Percentiles rank a stretch among this genome's conserved stretches.
phyloP scores from a whole-genome alignment of 306 rosid genomes.

The Acacia melanoxylon region DNA sequence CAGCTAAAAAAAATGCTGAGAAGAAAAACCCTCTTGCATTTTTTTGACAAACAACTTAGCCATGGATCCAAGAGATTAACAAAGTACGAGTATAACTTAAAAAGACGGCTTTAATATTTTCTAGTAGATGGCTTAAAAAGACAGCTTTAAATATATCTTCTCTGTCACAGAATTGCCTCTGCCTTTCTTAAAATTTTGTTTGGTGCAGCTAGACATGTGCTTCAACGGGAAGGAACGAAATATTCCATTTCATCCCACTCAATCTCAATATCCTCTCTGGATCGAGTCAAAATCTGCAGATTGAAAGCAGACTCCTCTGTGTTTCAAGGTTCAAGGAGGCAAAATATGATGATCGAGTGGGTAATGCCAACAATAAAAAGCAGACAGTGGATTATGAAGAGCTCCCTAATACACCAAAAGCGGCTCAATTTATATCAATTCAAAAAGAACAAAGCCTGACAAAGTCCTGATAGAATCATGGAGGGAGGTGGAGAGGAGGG shows the following conservation, averaged over 20 bases:
- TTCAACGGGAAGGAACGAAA: background rate
- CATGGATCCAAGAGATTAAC: constrained; percentile 7
- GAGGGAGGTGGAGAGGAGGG: background rate
- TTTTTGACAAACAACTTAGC: background rate
- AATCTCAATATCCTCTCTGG: background rate
- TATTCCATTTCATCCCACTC: constrained; percentile 1
- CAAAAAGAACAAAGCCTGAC: background rate
- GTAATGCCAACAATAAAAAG: background rate
- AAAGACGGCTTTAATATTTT: background rate
- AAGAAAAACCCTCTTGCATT: background rate
- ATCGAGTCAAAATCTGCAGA: constrained; percentile 1
- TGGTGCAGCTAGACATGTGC: background rate
- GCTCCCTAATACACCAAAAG: constrained; percentile 10
- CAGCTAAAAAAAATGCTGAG: background rate
- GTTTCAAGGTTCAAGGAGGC: constrained; percentile 13
- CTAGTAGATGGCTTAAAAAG: background rate
- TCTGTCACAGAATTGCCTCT: constrained; percentile 1
- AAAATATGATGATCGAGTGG: constrained; percentile 20
- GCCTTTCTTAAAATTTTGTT: constrained; percentile 11
- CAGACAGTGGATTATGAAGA: constrained; percentile 9
- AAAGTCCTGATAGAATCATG: background rate
- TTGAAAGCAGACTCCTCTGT: constrained; percentile 1
- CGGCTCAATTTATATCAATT: background rate
- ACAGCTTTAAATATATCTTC: background rate
- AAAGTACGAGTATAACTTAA: background rate